Evolutionary conservation across 192 early-diverging fungal genomes (phyloP).

Genomic region (Dimargaris verticillata): DNA sequence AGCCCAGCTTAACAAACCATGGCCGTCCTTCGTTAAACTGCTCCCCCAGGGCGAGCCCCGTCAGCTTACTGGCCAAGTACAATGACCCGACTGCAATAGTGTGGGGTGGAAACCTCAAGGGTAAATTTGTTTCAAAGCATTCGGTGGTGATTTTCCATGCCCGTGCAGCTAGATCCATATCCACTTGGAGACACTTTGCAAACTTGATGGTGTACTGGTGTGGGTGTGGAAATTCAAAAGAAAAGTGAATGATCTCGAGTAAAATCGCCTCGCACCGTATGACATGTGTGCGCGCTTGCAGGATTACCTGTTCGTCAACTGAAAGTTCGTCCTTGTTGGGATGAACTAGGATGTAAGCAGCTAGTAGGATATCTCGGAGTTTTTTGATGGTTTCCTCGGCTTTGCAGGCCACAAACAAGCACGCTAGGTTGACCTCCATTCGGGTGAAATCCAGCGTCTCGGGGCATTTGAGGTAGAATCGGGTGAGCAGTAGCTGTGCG

Average conservation of each 20-base stretch:
- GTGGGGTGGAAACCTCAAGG: conserved; percentile 24
- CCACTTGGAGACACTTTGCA: conserved; percentile 35
- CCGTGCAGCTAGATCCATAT: conserved; percentile 12
- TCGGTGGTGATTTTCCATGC: conserved; percentile 28
- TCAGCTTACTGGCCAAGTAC: conserved; percentile 25
- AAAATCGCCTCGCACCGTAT: conserved; percentile 50
- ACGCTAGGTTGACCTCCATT: conserved; percentile 37
- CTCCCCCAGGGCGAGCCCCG: too few relatives aligned
- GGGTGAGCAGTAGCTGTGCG: conserved; percentile 1
- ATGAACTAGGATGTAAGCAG: conserved; percentile 30
- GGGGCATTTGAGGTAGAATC: not conserved
- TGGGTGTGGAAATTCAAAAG: conserved; percentile 60
- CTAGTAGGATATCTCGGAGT: conserved; percentile 58
- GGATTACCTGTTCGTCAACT: conserved; percentile 31
- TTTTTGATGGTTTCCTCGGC: conserved; percentile 80
- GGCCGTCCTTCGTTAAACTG: too few relatives aligned
- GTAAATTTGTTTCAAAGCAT: conserved; percentile 26
- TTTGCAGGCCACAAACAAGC: conserved; percentile 67
- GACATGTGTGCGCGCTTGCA: conserved; percentile 45
- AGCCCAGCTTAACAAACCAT: not conserved
- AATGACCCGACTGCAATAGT: conserved; percentile 24
- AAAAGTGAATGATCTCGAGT: conserved; percentile 65
- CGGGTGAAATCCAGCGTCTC: not conserved
- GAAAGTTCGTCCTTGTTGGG: conserved; percentile 16
- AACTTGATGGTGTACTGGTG: conserved; percentile 57